Evolutionary conservation across 2,329 filamentous ascomycete genomes (phyloP), one percentile per base, ranked within the genome.

Genomic region (Alternaria tenuissima): DNA sequence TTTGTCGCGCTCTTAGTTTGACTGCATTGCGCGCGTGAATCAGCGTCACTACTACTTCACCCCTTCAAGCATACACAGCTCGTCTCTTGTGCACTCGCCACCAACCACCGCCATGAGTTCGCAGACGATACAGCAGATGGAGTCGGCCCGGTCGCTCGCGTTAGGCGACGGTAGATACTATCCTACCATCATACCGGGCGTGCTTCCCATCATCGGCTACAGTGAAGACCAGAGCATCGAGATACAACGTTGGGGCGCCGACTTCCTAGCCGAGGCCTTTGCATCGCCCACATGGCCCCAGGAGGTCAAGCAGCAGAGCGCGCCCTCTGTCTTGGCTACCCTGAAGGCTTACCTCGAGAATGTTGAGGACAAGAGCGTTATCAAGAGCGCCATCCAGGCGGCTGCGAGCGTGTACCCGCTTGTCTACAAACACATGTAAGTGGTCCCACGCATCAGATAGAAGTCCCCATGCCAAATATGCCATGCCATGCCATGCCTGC

Each of bases 221-320:
- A 85, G 86, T 66, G 86, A 92, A 65, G 86, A 88, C 47, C 71
- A 76, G 44, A 71, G 66, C 62, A 81, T 97, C 57, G 92, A 96
- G 79, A 83, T 98, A 72, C 91, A 93, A 79, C 85, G 94, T 90
- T 99, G 95, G 95, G 95, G 94, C 26, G 90, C 94, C 64, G 94
- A 97, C 63, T 99, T 99, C 76, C 84, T 99, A 43, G 93, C 94
- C 57, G 95, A 99, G 82, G 93, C 94, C 3, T 98, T 99, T 81
- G 91, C 95, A 58, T 96, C 92, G 61, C 95, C 96, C n/a, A 88
- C 91, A 22, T 85, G 98, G 71, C 83, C 89, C 20, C 84, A 87
- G 60, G 85, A 89, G 53, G 89, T 91, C 78, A 99, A 98, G 84
- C 92, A 88, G 83, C 89, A 88, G 62, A 84, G 95, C 81, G 89